Conservation (phyloP, 371 early-diverging fungal species). For the Mucor sp. region DNA sequence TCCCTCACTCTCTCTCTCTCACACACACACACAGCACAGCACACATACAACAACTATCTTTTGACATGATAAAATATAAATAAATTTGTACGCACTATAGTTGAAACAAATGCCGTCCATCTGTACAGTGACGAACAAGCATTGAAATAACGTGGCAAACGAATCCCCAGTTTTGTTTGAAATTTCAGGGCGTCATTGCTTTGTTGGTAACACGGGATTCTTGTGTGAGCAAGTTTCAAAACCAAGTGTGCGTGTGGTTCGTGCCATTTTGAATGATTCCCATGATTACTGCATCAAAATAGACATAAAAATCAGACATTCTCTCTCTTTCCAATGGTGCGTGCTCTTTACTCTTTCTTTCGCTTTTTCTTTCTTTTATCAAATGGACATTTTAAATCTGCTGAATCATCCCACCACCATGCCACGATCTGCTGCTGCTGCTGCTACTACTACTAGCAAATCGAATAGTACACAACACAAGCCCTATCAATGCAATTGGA, state of each 20-base stretch:
- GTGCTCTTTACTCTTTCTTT: background rate
- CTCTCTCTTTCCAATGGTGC: background rate
- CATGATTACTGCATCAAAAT: slow-evolving; percentile 1
- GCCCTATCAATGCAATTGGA: slow-evolving; percentile 65
- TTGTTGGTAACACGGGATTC: slow-evolving; percentile 4
- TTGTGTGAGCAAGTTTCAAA: slow-evolving; percentile 2
- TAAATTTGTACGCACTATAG: background rate
- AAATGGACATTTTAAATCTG: slow-evolving; percentile 29
- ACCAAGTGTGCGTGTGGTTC: background rate
- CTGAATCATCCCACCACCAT: slow-evolving; percentile 14
- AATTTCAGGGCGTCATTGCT: slow-evolving; percentile 7
- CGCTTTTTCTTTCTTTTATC: background rate
- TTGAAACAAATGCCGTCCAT: background rate
- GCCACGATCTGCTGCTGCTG: too few species aligned
- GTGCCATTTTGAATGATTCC: slow-evolving; percentile 5
- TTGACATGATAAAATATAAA: slow-evolving; percentile 9
- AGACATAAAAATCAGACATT: background rate
- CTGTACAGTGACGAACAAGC: slow-evolving; percentile 13
- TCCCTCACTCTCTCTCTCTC: background rate
- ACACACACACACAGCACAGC: background rate
- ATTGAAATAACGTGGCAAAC: slow-evolving; percentile 2
- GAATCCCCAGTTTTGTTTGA: background rate
- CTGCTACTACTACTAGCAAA: background rate
- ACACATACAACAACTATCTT: background rate
- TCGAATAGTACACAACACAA: slow-evolving; percentile 12